Conservation (phyloP, 441 rosid genomes). For the Gossypium gossypioides region DNA sequence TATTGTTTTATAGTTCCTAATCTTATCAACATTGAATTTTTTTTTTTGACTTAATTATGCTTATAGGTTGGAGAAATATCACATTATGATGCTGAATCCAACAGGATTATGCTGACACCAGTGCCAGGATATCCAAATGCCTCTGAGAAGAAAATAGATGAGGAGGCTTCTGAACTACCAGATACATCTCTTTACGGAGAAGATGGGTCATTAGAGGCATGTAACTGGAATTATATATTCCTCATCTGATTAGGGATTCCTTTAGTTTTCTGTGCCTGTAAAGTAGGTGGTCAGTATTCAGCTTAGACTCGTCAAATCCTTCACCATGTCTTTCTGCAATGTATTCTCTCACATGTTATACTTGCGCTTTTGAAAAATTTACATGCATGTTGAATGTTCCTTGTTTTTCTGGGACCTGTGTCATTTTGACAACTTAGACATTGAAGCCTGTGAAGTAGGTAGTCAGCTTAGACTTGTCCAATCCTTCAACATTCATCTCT, state of each 20-base stretch:
- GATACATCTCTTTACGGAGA: slow-evolving; percentile 48
- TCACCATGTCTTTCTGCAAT: background rate
- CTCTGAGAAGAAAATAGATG: slow-evolving; percentile 34
- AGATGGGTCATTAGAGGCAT: slow-evolving; percentile 80
- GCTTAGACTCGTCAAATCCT: background rate
- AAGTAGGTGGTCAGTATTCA: background rate
- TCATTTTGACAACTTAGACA: background rate
- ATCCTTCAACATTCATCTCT: too few relatives aligned
- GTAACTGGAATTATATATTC: background rate
- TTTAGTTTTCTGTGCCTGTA: background rate
- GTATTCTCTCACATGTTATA: background rate
- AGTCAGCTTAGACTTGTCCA: background rate
- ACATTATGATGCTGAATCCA: slow-evolving; percentile 42
- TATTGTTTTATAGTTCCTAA: slow-evolving; percentile 9
- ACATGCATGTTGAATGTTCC: background rate
- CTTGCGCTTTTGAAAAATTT: background rate
- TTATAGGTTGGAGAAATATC: slow-evolving; percentile 74
- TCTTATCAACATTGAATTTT: slow-evolving; percentile 8
- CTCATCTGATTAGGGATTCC: background rate
- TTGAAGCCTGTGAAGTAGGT: background rate
- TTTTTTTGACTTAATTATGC: slow-evolving; percentile 9
- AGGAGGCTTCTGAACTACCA: slow-evolving; percentile 29
- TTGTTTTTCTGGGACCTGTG: background rate
- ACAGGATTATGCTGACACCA: slow-evolving; percentile 40
- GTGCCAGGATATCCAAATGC: slow-evolving; percentile 56